These are phyloP conservation scores for Pyropia yezoensis DNA, from an alignment of 23 red algal genomes.

Conservation along the genomic window DNA sequence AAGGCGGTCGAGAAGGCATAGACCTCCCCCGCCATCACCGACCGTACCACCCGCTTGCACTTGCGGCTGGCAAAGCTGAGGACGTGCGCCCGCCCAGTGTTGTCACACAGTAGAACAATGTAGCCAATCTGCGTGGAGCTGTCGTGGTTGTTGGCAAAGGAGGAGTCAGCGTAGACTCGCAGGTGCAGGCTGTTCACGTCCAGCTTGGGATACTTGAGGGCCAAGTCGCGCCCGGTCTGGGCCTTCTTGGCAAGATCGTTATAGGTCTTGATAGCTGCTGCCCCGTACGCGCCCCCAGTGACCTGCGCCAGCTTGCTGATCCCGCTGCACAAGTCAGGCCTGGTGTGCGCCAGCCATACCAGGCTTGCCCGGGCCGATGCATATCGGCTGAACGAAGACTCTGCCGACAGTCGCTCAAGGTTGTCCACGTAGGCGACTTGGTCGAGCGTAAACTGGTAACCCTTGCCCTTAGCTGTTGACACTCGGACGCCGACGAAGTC, in stretches of 20 bases:
- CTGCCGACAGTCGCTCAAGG: neutral
- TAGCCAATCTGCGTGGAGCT: slow-evolving; percentile 20
- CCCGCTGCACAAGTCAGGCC: neutral
- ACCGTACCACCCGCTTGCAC: slow-evolving; percentile 18
- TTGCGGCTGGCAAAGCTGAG: slow-evolving; percentile 9
- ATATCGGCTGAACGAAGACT: neutral
- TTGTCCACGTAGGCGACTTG: neutral
- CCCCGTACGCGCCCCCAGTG: neutral
- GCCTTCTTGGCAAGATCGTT: neutral
- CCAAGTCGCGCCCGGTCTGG: neutral
- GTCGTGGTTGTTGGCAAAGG: slow-evolving; percentile 20
- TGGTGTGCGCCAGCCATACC: slow-evolving; percentile 13
- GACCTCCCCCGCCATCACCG: slow-evolving; percentile 16
- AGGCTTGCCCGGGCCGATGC: neutral
- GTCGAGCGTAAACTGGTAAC: neutral
- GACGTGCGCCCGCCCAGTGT: neutral
- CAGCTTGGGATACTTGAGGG: neutral
- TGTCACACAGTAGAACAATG: slow-evolving; percentile 7
- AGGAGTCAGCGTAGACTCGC: neutral
- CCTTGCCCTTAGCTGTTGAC: neutral
- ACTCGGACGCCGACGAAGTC: slow-evolving; percentile 9
- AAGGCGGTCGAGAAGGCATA: too few species aligned
- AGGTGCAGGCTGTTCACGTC: slow-evolving; percentile 1
- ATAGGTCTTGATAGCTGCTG: neutral
- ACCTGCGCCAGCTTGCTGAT: slow-evolving; percentile 9